A percentile compares a stretch with the other conserved stretches of the same genome.
phyloP scores from a whole-genome alignment of 495 filamentous ascomycete species.

The Aspergillus cristatus region DNA sequence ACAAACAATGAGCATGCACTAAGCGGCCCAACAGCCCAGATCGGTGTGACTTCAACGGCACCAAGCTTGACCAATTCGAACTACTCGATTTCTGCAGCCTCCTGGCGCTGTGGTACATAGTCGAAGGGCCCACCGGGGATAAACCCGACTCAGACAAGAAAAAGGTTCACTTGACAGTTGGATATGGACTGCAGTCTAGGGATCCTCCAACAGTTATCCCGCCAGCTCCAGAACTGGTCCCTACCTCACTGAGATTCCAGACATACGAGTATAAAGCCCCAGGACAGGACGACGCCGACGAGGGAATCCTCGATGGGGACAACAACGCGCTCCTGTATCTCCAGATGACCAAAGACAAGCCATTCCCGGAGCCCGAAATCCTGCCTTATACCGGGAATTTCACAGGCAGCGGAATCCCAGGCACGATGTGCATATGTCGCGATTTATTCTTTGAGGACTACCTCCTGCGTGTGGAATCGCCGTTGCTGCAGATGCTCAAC shows the following conservation, averaged over 20 bases:
- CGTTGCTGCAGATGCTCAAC: not conserved
- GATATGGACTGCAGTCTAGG: not conserved
- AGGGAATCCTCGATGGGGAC: not conserved
- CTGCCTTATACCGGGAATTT: not conserved
- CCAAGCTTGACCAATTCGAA: not conserved
- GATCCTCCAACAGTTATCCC: not conserved
- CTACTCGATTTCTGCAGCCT: not conserved
- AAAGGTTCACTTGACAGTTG: too few species aligned
- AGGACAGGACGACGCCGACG: not conserved
- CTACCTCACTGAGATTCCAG: constrained; percentile 1
- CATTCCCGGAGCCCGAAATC: not conserved
- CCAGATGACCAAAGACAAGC: not conserved
- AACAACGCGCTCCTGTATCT: constrained; percentile 4
- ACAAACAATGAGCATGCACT: too few species aligned
- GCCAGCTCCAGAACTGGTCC: not conserved
- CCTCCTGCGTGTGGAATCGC: not conserved
- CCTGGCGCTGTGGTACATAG: not conserved
- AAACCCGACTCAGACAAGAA: too few species aligned
- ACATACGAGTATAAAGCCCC: constrained; percentile 1
- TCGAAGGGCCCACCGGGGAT: not conserved
- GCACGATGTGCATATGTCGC: not conserved
- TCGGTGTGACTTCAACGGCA: not conserved
- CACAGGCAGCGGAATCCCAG: not conserved
- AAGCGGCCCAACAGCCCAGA: too few species aligned
- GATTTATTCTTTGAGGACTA: constrained; percentile 1